Base-by-base conservation (phyloP, 139 green algal genomes). In the Prasinococcaceae sp. region DNA sequence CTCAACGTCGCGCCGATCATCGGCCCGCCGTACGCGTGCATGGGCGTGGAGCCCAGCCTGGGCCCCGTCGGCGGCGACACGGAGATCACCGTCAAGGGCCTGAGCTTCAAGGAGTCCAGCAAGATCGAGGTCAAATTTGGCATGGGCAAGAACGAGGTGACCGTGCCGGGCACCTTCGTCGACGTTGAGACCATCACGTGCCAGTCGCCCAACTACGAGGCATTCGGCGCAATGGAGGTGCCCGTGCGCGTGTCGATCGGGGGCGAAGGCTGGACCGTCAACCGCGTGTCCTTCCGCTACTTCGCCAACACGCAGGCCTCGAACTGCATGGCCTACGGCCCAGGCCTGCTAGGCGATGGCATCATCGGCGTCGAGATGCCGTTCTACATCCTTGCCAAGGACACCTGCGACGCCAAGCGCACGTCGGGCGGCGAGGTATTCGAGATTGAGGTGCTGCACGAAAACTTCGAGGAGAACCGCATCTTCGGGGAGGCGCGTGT, bases 11-110 rank as follows among this genome's bases (percentile, higher is more conserved):
- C 76, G 10, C 69, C 76, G 36, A 85, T 93, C 69, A 85, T 93
- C 41, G 83, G 83, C n/a, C 83, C 83, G 9, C 81, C 81, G 3
- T 93, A 93, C 36, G 83, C 83, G n/a, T 86, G 76, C 63, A 80
- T 72, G 26, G 56, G 58, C 47, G 73, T 84, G 27, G 43, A 63
- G 30, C 83, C 81, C 9, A 58, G 75, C 46, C 68, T 77, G 26
- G 83, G 83, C 20, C 81, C 83, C 4, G 83, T 93, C 51, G 86
- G 83, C 61, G 83, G 83, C 27, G 72, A 73, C 29, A 84, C 76
- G 9, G 76, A 85, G 59, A 68, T 93, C 33, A 72, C 58, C 22
- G 66, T 90, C 53, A 75, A 69, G 28, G 83, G 83, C 48, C 68
- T 93, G 28, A 68, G 76, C 35, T 90, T 93, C 75, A 75, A 48